Conservation (phyloP, 305 asterid species). For the Fraxinus albicans region DNA sequence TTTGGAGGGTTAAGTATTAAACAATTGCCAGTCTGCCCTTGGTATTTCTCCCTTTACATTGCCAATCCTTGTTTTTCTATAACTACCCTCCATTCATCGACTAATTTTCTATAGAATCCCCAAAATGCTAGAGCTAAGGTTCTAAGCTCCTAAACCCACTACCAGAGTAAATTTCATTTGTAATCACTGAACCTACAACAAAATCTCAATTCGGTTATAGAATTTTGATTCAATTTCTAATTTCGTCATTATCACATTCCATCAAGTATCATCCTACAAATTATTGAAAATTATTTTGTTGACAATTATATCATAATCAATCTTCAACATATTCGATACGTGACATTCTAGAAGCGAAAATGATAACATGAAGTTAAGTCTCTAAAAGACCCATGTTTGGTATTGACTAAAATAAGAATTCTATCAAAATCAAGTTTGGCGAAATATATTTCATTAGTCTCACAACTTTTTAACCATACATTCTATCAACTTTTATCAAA, state of each 20-base stretch:
- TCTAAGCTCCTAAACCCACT: not conserved
- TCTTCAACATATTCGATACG: not conserved
- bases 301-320: not conserved
- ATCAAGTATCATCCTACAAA: not conserved
- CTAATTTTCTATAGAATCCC: too few relatives aligned
- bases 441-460: too few relatives aligned
- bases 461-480: too few relatives aligned
- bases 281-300: not conserved
- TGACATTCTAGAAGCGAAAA: not conserved
- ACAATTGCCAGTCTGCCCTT: slow-evolving; percentile 30
- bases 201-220: not conserved
- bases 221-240: too few relatives aligned
- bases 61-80: not conserved
- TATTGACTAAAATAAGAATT: too few relatives aligned
- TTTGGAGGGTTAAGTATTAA: slow-evolving; percentile 26
- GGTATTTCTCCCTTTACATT: slow-evolving; percentile 2
- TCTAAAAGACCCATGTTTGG: too few relatives aligned
- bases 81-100: not conserved
- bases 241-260: not conserved
- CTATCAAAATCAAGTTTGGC: too few relatives aligned
- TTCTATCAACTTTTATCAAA: too few relatives aligned
- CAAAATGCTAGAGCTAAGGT: not conserved
- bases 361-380: not conserved
- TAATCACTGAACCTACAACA: not conserved
- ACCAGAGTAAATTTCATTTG: not conserved